These are phyloP conservation scores for Lactarius hengduanensis DNA, from an alignment of 768 basidiomycete genomes.

Conservation along the genomic window DNA sequence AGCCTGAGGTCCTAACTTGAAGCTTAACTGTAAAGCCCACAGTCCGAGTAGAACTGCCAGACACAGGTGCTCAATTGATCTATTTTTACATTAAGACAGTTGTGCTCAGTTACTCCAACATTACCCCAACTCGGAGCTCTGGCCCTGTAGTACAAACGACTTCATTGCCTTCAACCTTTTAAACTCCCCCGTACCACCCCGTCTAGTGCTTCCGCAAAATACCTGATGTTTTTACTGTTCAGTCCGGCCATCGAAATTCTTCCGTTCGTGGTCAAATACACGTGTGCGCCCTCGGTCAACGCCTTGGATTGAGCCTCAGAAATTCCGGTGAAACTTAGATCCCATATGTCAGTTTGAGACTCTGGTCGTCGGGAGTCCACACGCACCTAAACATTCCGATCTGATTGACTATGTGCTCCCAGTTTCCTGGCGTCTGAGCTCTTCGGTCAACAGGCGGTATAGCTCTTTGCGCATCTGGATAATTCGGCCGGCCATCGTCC, in stretches of 20 bases:
- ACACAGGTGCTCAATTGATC: no score
- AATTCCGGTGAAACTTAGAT: conserved; percentile 79
- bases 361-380: conserved; percentile 22
- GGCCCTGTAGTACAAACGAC: background rate
- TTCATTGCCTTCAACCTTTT: background rate
- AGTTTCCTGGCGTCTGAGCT: conserved; percentile 84
- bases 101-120: background rate
- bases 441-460: conserved; percentile 66
- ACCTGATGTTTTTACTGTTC: conserved; percentile 74
- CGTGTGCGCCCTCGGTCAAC: conserved; percentile 68
- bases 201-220: conserved; percentile 72
- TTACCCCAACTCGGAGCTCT: background rate
- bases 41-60: no score
- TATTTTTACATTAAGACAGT: no score
- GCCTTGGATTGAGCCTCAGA: conserved; percentile 60
- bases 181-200: conserved; percentile 54
- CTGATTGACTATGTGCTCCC: conserved; percentile 95
- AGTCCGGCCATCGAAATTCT: conserved; percentile 94
- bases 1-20: no score
- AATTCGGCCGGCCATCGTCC: conserved; percentile 91
- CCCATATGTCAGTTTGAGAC: conserved; percentile 25
- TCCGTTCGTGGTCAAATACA: conserved; percentile 86
- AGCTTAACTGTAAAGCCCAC: no score
- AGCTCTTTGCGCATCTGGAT: conserved; percentile 88
- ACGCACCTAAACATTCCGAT: conserved; percentile 96